Evolutionary conservation across 768 basidiomycete species (phyloP), one percentile per base, ranked within the genome.

Genomic region (Baorangia bicolor): DNA sequence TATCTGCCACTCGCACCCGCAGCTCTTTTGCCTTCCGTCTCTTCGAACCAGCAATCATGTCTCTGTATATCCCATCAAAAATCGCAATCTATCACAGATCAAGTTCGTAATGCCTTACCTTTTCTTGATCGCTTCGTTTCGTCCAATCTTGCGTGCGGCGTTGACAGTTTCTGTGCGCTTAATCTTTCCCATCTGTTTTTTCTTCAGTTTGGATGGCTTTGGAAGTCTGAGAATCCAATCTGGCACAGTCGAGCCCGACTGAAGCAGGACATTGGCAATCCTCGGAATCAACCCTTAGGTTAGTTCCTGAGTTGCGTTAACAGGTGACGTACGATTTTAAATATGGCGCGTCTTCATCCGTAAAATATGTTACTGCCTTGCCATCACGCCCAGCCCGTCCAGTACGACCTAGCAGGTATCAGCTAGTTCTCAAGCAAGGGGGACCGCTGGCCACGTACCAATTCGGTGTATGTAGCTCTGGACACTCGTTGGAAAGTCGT

Each of bases 401-500:
- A 5, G 97, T 98, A 58, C 97, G 91, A 68, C 94, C 90, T 92
- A 45, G 21, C 20, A 49, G 27, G 45, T 16, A 49, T 66, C 50
- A 65, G 38, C 44, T 30, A 31, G 20, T 35, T 23, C 46, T 30
- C 20, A 9, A 16, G 27, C 3, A 39, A 23, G 21, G 5, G 7
- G 2, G 37, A 28, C 13, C 9, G 33, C 42, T 20, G 51, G 25
- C 34, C 54, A 66, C 75, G 44, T 35, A 88, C 92, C 96, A 49
- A 99, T 97, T 23, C 97, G 81, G 72, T 99, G 97, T 40, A 99
- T 83, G 67, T 99, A 99, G 66, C 91, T 94, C 70, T 96, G 94
- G 2, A 96, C 88, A 51, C 85, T 95, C 37, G 89, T 94, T 3
- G 97, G 97, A 73, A 98, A 98, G 73, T 98, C 96, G 65, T 91